Percentiles rank a stretch among this genome's conserved stretches.
phyloP scores from a whole-genome alignment of 2,329 filamentous ascomycete genomes.

The Colletotrichum sp. region DNA sequence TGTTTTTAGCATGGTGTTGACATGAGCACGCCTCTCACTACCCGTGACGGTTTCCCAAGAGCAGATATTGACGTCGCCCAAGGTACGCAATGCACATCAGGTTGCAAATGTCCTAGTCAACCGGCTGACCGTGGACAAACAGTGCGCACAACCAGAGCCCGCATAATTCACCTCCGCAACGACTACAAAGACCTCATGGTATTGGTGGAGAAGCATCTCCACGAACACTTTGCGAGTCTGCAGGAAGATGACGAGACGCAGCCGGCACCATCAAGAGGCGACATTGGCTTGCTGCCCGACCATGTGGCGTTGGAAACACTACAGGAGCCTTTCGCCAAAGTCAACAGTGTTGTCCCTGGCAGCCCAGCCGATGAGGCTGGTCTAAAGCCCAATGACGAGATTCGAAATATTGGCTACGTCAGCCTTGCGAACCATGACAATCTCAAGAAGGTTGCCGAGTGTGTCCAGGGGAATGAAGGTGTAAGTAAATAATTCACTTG shows the following conservation, averaged over 20 bases:
- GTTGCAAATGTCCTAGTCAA: background rate
- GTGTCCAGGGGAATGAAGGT: constrained; percentile 87
- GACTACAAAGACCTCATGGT: constrained; percentile 92
- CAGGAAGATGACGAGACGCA: constrained; percentile 51
- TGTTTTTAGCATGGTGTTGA: constrained; percentile 80
- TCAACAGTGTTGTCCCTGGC: constrained; percentile 78
- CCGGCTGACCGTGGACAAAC: constrained; percentile 16
- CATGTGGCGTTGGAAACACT: constrained; percentile 35
- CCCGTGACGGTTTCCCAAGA: constrained; percentile 89
- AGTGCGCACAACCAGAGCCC: constrained; percentile 92
- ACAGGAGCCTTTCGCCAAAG: constrained; percentile 77
- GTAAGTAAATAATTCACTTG: constrained; percentile 59
- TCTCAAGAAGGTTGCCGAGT: constrained; percentile 84
- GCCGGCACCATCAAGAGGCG: background rate
- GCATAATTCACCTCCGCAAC: constrained; percentile 88
- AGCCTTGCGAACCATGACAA: constrained; percentile 86
- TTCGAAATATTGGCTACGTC: constrained; percentile 85
- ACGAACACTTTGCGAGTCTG: constrained; percentile 84
- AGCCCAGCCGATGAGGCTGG: constrained; percentile 88
- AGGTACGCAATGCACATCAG: constrained; percentile 55
- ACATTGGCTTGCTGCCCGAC: background rate
- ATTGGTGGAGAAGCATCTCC: constrained; percentile 82
- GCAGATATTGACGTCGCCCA: constrained; percentile 95
- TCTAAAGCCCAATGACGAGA: constrained; percentile 78
- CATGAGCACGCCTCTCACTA: constrained; percentile 89